phyloP scores from a whole-genome alignment of 1,284 basidiomycete genomes.

The Paramarasmius palmivorus region DNA sequence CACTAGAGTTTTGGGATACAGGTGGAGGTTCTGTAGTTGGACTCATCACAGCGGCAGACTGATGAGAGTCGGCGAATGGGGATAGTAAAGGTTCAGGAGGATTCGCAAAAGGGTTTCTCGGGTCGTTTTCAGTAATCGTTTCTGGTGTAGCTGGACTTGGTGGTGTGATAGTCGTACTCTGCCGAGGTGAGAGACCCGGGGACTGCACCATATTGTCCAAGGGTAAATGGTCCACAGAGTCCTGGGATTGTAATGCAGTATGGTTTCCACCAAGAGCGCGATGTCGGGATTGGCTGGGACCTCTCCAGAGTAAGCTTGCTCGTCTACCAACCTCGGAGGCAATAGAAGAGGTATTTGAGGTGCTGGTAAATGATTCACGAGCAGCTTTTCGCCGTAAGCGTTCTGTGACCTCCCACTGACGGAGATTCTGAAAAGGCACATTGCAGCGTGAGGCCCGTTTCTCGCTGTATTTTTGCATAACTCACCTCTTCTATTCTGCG shows the following conservation, averaged over 20 bases:
- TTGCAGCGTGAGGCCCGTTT: conserved; percentile 3
- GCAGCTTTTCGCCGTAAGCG: conserved; percentile 66
- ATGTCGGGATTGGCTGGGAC: conserved; percentile 34
- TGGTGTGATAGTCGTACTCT: no score
- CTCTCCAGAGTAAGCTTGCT: conserved; percentile 54
- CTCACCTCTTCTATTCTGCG: conserved; percentile 67
- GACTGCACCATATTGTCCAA: conserved; percentile 50
- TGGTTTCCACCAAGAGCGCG: conserved; percentile 35
- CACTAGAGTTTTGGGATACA: conserved; percentile 1
- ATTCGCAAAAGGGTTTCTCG: conserved; percentile 52
- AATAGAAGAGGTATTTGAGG: conserved; percentile 34
- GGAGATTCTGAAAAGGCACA: conserved; percentile 53
- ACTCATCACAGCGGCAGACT: conserved; percentile 28
- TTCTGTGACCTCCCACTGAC: conserved; percentile 73
- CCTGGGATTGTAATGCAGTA: conserved; percentile 48
- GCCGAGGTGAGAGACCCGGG: conserved; percentile 37
- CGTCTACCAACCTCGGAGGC: conserved; percentile 55
- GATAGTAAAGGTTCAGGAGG: conserved; percentile 31
- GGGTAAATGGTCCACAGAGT: conserved; percentile 47
- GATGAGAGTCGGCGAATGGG: conserved; percentile 15
- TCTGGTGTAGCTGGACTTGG: conserved; percentile 34
- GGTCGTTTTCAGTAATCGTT: conserved; percentile 15
- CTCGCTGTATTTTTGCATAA: neutral
- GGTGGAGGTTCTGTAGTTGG: conserved; percentile 20
- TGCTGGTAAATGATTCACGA: conserved; percentile 47